phyloP scores from a whole-genome alignment of 352 stramenopile genomes.

The Globisporangium emineosum region DNA sequence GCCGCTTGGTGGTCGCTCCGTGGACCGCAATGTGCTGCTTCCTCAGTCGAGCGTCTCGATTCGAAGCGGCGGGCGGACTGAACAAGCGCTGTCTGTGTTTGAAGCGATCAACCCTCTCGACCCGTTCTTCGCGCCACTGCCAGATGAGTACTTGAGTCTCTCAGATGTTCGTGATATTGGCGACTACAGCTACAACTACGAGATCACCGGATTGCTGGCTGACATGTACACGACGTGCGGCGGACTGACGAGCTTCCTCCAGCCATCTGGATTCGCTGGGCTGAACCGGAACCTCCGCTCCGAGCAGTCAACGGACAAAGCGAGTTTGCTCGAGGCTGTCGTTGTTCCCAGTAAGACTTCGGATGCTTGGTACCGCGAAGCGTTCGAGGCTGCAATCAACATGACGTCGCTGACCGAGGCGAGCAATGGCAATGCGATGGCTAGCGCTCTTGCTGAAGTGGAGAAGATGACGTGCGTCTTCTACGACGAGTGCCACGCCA shows the following conservation, averaged over 20 bases:
- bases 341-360: constrained; percentile 46
- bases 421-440: constrained; percentile 26
- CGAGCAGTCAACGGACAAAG: constrained; percentile 13
- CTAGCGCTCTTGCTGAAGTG: constrained; percentile 60
- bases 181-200: constrained; percentile 83
- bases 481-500: constrained; percentile 79
- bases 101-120: constrained; percentile 42
- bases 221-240: constrained; percentile 76
- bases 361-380: constrained; percentile 50
- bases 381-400: constrained; percentile 44
- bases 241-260: constrained; percentile 30
- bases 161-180: constrained; percentile 76
- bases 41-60: constrained; percentile 53
- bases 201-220: constrained; percentile 66
- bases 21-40: constrained; percentile 52
- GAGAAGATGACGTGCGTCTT: constrained; percentile 90
- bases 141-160: constrained; percentile 60
- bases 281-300: constrained; percentile 27
- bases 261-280: constrained; percentile 5
- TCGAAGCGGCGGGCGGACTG: constrained; percentile 44
- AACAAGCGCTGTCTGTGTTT: constrained; percentile 50
- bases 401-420: constrained; percentile 33
- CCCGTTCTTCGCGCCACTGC: constrained; percentile 56
- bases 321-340: constrained; percentile 59
- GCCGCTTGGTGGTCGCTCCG: constrained; percentile 24